A percentile compares a stretch with the other conserved stretches of the same genome.
phyloP scores from a whole-genome alignment of 179 eudicot species.

The Sideroxylon spinosum region DNA sequence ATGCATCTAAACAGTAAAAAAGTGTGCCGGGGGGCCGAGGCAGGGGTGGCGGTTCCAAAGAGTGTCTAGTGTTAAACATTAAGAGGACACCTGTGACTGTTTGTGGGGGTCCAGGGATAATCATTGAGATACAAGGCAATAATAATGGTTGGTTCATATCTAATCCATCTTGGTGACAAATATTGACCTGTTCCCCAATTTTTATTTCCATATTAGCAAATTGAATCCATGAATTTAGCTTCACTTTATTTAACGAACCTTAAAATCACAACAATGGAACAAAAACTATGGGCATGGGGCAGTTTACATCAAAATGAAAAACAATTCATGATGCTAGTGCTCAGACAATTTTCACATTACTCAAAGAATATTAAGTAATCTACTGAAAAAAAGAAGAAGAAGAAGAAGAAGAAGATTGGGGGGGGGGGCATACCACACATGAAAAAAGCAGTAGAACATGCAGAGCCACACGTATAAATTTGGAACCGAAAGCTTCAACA shows the following conservation, averaged over 20 bases:
- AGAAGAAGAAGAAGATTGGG: too few species aligned
- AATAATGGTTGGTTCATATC: too few species aligned
- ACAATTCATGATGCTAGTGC: not conserved
- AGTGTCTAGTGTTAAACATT: too few species aligned
- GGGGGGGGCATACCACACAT: constrained; percentile 69
- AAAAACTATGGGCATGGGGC: not conserved
- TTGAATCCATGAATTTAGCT: not conserved
- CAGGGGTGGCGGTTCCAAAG: too few species aligned
- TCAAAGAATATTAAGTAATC: not conserved
- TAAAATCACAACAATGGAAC: not conserved
- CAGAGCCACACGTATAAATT: constrained; percentile 96
- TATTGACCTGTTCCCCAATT: not conserved
- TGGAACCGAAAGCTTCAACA: constrained; percentile 95
- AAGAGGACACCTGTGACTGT: too few species aligned
- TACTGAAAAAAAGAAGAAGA: not conserved
- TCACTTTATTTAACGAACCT: not conserved
- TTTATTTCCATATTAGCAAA: not conserved
- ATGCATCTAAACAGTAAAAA: not conserved
- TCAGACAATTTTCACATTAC: not conserved
- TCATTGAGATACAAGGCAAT: too few species aligned
- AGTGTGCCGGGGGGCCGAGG: not conserved
- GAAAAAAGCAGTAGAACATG: constrained; percentile 98
- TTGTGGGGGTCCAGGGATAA: too few species aligned
- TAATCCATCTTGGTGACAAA: not conserved
- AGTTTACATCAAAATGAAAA: not conserved